Base-by-base conservation (phyloP, 2,329 filamentous ascomycete genomes). In the Chrysoporthe austroafricana region DNA sequence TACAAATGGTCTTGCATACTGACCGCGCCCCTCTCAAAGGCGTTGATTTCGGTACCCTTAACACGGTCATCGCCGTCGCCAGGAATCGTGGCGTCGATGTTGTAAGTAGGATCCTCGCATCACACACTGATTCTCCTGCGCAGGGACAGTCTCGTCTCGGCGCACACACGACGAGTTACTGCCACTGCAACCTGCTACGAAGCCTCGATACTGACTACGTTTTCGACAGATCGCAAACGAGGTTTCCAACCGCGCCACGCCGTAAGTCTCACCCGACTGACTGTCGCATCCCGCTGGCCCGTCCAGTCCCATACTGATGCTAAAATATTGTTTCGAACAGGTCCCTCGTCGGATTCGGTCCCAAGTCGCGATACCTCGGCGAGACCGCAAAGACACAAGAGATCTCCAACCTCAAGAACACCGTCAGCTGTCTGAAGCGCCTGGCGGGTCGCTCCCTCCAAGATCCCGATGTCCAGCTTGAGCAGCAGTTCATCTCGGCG, bases 321-420 rank as follows among this genome's bases (percentile, higher is more conserved):
- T 73, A 62, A 70, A 71, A 62, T 64, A 59, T 64, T 54, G 56
- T 62, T n/a, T 61, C 58, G 54, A 60, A 66, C 76, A 96, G 94
- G 71, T 94, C 96, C 71, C 86, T 99, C 73, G 96, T 99, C 76
- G 94, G 93, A 76, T 99, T 99, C 81, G 93, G 94, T 69, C 91
- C 93, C 79, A 97, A 97, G 84, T 90, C 88, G 81, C 92, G 96
- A 84, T 97, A 96, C 80, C 88, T 99, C 73, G 96, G 96, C 73
- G 96, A 99, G 85, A 82, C 92, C 67, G 96, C 96, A 74, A 98
- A 98, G 89, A 98, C 95, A 73, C 95, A 97, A 84, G 96, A 99
- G 84, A 96, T 97, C 79, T 97, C 95, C 77, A 99, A 99, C 86
- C 89, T 98, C 77, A 99, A 98, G 86, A 99, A 99, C 88, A 99